Percentiles rank a stretch among this genome's conserved stretches.
Evolutionary conservation across 2,329 filamentous ascomycete species (phyloP).

Genomic region (Teratosphaeria gauchensis): DNA sequence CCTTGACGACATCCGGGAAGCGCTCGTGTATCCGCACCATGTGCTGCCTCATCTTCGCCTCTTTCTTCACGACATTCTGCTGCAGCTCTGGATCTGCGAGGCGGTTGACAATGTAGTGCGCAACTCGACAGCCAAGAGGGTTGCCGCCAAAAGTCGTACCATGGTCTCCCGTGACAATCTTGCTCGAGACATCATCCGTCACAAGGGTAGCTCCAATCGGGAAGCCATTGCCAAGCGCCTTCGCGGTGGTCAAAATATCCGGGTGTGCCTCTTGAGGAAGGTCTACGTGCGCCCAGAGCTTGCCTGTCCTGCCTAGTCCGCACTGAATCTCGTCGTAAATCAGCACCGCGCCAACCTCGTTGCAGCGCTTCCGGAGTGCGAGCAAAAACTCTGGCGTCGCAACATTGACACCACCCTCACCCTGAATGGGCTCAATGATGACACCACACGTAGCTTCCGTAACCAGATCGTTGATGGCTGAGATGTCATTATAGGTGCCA

Average conservation of each 20-base stretch:
- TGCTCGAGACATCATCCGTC: slow-evolving; percentile 56
- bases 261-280: slow-evolving; percentile 75
- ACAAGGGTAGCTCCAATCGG: slow-evolving; percentile 79
- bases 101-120: slow-evolving; percentile 72
- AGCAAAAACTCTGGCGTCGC: slow-evolving; percentile 74
- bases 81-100: slow-evolving; percentile 65
- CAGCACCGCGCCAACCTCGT: slow-evolving; percentile 76
- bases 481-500: slow-evolving; percentile 75
- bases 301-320: slow-evolving; percentile 76
- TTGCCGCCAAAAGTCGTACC: slow-evolving; percentile 93
- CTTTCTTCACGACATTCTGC: slow-evolving; percentile 58
- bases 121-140: slow-evolving; percentile 73
- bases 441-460: slow-evolving; percentile 85
- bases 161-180: slow-evolving; percentile 70
- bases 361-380: slow-evolving; percentile 74
- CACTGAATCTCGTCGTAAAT: slow-evolving; percentile 98
- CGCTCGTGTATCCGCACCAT: slow-evolving; percentile 48
- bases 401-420: slow-evolving; percentile 84
- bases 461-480: slow-evolving; percentile 60
- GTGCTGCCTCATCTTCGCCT: slow-evolving; percentile 47
- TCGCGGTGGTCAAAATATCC: slow-evolving; percentile 87
- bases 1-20: slow-evolving; percentile 63
- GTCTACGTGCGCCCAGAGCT: slow-evolving; percentile 73
- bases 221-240: slow-evolving; percentile 93
- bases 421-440: slow-evolving; percentile 94